Percentiles rank a stretch among this genome's conserved stretches.
Conservation (phyloP, 441 rosid species). For the Brassica hybrid region DNA sequence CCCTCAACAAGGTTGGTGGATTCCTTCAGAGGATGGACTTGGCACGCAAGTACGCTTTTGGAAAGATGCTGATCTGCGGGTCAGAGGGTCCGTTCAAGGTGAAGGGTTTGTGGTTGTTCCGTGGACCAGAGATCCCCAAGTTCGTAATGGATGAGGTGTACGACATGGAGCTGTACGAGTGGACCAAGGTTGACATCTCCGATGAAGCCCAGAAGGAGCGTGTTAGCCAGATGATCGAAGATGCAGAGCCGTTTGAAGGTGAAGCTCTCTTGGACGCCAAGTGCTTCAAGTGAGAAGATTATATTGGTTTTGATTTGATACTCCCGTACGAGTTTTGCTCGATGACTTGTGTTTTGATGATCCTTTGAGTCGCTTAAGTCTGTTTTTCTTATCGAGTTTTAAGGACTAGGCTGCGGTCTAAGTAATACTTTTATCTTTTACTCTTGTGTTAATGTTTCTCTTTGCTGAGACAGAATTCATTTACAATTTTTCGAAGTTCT, state of each 20-base stretch:
- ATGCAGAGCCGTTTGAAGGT: constrained; percentile 88
- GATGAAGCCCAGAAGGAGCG: constrained; percentile 95
- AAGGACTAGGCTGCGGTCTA: constrained; percentile 9
- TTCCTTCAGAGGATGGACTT: constrained; percentile 94
- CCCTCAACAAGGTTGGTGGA: constrained; percentile 89
- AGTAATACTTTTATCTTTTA: not conserved
- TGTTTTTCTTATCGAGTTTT: constrained; percentile 10
- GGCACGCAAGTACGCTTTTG: constrained; percentile 91
- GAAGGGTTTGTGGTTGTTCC: constrained; percentile 94
- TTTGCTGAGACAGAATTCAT: not conserved
- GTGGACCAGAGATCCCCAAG: constrained; percentile 81
- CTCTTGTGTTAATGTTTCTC: not conserved
- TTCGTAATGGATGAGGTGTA: constrained; percentile 85
- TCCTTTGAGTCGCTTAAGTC: constrained; percentile 24
- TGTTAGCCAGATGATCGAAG: constrained; percentile 93
- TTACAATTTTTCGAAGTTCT: not conserved
- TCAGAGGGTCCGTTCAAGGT: constrained; percentile 80
- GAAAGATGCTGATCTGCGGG: constrained; percentile 90
- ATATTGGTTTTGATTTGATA: not conserved
- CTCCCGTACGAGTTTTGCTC: constrained; percentile 19
- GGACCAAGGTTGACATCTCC: constrained; percentile 82
- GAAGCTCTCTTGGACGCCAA: constrained; percentile 92
- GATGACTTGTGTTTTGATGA: constrained; percentile 24
- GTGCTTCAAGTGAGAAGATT: constrained; percentile 85
- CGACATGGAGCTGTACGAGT: constrained; percentile 94